A percentile compares a stretch with the other conserved stretches of the same genome.
Evolutionary conservation across 257 asterid genomes (phyloP).

Genomic region (Fraxinus excelsior): DNA sequence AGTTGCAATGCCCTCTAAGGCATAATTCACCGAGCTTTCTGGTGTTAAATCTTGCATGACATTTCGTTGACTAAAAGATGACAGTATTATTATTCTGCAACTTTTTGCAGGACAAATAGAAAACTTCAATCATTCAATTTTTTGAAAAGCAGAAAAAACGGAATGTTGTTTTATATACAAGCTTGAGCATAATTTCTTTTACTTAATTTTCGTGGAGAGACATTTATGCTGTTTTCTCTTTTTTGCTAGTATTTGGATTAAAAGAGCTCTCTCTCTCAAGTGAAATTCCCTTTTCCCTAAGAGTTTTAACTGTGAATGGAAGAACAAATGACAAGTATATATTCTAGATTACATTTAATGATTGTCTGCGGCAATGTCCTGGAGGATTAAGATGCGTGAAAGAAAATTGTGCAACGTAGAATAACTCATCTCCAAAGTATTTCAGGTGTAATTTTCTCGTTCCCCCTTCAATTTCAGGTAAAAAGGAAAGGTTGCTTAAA

Average conservation of each 20-base stretch:
- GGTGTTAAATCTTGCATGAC: neutral
- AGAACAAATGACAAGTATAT: too few relatives aligned
- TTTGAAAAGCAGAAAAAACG: neutral
- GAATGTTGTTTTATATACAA: neutral
- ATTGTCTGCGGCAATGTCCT: neutral
- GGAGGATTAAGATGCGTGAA: neutral
- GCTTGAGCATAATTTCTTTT: neutral
- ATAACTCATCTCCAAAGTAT: neutral
- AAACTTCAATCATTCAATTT: too few relatives aligned
- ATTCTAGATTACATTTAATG: neutral
- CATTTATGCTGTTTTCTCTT: too few relatives aligned
- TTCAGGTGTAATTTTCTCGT: neutral
- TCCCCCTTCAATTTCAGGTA: constrained; percentile 46
- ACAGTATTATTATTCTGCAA: neutral
- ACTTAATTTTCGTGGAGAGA: neutral
- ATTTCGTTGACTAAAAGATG: neutral
- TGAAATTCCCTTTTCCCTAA: too few relatives aligned
- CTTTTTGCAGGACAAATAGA: neutral
- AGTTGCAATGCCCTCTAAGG: neutral
- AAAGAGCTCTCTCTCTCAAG: too few relatives aligned
- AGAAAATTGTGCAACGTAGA: neutral
- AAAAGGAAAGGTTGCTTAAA: constrained; percentile 72
- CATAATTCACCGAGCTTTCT: neutral
- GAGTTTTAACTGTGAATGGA: too few relatives aligned
- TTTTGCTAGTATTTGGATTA: neutral